Conservation (phyloP, 2,329 filamentous ascomycete species). For the Akanthomyces lecanii region DNA sequence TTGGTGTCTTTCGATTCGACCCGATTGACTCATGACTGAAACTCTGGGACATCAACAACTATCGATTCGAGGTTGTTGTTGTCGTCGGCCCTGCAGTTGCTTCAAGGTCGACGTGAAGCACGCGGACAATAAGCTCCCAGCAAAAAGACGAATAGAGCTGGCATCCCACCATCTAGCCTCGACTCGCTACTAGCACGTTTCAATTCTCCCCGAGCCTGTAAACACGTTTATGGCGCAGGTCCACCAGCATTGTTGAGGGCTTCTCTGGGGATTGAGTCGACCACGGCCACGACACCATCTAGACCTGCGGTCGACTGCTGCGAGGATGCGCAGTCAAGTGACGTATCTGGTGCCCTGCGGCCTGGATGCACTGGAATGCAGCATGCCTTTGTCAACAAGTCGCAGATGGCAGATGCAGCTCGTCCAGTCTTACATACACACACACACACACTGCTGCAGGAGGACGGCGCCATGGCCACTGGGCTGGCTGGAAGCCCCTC, state of each 20-base stretch:
- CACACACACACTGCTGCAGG: too few relatives aligned
- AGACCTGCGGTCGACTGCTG: background rate
- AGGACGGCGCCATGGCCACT: too few relatives aligned
- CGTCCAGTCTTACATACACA: background rate
- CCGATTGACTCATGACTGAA: conserved; percentile 1
- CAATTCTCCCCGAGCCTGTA: background rate
- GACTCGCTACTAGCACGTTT: background rate
- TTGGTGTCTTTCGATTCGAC: background rate
- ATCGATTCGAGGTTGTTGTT: background rate
- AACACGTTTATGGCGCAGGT: background rate
- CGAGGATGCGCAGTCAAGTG: background rate
- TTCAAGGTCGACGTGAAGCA: background rate
- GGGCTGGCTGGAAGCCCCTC: background rate
- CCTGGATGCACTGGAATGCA: conserved; percentile 6
- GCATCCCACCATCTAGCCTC: background rate
- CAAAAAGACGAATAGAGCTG: background rate
- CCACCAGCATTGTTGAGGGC: background rate
- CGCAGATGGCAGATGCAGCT: background rate
- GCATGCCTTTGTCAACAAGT: conserved; percentile 1
- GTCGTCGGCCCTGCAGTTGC: background rate
- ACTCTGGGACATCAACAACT: background rate
- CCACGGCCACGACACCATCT: background rate
- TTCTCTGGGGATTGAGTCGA: background rate
- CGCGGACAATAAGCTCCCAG: background rate
- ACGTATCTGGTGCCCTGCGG: background rate